These are phyloP conservation scores for Nigrospora osmanthi DNA, from an alignment of 2,329 filamentous ascomycete genomes.

Conservation along the genomic window DNA sequence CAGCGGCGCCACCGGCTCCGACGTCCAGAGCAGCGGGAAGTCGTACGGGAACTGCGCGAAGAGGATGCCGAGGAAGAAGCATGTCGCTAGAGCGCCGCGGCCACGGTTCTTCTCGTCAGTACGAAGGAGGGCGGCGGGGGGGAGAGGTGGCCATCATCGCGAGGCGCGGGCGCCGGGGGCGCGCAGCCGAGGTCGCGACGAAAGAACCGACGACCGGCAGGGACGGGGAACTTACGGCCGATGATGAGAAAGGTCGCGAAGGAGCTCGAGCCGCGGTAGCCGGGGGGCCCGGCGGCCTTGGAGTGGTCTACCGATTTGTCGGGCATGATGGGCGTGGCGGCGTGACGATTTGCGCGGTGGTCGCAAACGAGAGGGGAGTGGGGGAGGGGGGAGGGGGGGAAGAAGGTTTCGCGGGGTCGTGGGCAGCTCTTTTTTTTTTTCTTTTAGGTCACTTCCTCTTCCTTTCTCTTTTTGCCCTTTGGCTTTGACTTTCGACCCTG, in stretches of 20 bases:
- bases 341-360: no score
- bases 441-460: no score
- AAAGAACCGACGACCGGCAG: slow-evolving; percentile 1
- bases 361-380: no score
- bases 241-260: slow-evolving; percentile 98
- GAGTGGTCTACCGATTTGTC: slow-evolving; percentile 40
- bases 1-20: slow-evolving; percentile 50
- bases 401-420: no score
- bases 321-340: slow-evolving; percentile 13
- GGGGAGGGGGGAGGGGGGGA: no score
- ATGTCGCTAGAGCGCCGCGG: slow-evolving; percentile 63
- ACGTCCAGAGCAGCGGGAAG: slow-evolving; percentile 79
- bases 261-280: slow-evolving; percentile 55
- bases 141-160: not conserved
- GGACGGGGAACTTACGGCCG: slow-evolving; percentile 60
- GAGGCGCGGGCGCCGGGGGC: slow-evolving; percentile 4
- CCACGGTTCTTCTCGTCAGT: no score
- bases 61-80: slow-evolving; percentile 97
- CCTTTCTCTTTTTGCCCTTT: no score
- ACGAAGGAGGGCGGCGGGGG: not conserved
- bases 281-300: slow-evolving; percentile 48
- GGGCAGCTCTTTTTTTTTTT: no score
- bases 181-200: slow-evolving; percentile 7
- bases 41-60: slow-evolving; percentile 97
- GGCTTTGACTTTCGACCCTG: no score